Conservation (phyloP, 176 grass and related monocot species). For the Eleusine coracana region DNA sequence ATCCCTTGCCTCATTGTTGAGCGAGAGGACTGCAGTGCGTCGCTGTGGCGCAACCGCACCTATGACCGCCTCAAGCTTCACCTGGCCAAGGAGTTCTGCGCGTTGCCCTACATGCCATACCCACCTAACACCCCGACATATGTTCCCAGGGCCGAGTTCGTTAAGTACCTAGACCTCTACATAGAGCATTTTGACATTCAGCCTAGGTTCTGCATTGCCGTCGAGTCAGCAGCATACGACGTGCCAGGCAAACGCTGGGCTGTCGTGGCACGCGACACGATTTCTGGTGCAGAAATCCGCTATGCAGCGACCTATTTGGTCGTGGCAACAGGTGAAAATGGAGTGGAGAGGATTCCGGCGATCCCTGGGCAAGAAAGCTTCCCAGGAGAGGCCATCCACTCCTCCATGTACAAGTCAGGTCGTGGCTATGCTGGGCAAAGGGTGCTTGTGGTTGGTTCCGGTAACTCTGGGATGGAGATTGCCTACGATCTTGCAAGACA, state of each 20-base stretch:
- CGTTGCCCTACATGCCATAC: slow-evolving; percentile 14
- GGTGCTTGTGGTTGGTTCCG: slow-evolving; percentile 50
- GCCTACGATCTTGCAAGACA: slow-evolving; percentile 51
- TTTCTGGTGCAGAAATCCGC: background rate
- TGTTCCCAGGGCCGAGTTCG: slow-evolving; percentile 28
- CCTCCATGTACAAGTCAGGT: slow-evolving; percentile 44
- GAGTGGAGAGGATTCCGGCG: slow-evolving; percentile 2
- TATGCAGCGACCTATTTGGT: slow-evolving; percentile 36
- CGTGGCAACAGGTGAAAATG: slow-evolving; percentile 56
- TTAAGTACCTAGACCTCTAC: slow-evolving; percentile 38
- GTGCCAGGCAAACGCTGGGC: background rate
- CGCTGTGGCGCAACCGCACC: slow-evolving; percentile 41
- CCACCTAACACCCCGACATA: background rate
- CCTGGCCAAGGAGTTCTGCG: slow-evolving; percentile 53
- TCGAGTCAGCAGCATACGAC: slow-evolving; percentile 32
- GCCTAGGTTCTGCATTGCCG: background rate
- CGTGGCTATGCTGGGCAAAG: background rate
- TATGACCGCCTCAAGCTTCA: slow-evolving; percentile 52
- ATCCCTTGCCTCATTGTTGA: slow-evolving; percentile 31
- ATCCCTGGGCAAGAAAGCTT: slow-evolving; percentile 32
- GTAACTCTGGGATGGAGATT: slow-evolving; percentile 67
- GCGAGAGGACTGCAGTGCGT: slow-evolving; percentile 29
- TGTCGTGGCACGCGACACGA: background rate
- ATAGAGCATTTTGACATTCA: background rate
- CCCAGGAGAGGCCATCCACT: slow-evolving; percentile 34